These are phyloP conservation scores for Fomes fomentarius DNA, from an alignment of 1,284 basidiomycete species.

Conservation along the genomic window DNA sequence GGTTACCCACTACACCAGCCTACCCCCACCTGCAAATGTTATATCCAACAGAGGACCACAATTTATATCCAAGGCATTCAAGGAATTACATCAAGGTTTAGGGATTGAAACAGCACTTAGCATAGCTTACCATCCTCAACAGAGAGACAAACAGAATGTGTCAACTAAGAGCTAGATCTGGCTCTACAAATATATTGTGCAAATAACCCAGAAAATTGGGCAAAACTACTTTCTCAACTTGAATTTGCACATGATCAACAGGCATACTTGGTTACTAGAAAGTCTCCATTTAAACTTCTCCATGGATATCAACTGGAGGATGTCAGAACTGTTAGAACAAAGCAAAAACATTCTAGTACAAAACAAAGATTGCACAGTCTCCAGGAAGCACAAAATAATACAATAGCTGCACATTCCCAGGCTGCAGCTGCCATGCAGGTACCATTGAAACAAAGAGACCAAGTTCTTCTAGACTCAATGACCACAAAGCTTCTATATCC, in stretches of 20 bases:
- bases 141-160: slow-evolving; percentile 37
- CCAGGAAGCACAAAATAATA: slow-evolving; percentile 2
- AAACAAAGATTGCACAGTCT: too few species aligned
- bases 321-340: too few species aligned
- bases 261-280: slow-evolving; percentile 26
- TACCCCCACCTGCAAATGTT: too few species aligned
- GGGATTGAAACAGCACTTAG: slow-evolving; percentile 24
- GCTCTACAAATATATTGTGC: slow-evolving; percentile 25
- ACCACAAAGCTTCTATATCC: slow-evolving; percentile 2
- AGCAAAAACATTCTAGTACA: too few species aligned
- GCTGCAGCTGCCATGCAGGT: too few species aligned
- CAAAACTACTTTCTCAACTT: slow-evolving; percentile 28
- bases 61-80: slow-evolving; percentile 39
- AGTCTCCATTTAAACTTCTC: slow-evolving; percentile 32
- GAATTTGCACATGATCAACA: slow-evolving; percentile 31
- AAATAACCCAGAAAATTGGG: slow-evolving; percentile 38
- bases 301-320: slow-evolving; percentile 1
- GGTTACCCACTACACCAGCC: too few species aligned
- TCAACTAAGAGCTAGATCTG: slow-evolving; percentile 36
- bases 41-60: slow-evolving; percentile 38
- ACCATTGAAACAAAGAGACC: too few species aligned
- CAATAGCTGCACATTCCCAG: too few species aligned
- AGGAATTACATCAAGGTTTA: too few species aligned
- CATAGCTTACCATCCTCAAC: slow-evolving; percentile 35
- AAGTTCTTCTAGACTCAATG: slow-evolving; percentile 3